Base-by-base conservation (phyloP, 306 rosid genomes). In the Dalbergia oliveri region DNA sequence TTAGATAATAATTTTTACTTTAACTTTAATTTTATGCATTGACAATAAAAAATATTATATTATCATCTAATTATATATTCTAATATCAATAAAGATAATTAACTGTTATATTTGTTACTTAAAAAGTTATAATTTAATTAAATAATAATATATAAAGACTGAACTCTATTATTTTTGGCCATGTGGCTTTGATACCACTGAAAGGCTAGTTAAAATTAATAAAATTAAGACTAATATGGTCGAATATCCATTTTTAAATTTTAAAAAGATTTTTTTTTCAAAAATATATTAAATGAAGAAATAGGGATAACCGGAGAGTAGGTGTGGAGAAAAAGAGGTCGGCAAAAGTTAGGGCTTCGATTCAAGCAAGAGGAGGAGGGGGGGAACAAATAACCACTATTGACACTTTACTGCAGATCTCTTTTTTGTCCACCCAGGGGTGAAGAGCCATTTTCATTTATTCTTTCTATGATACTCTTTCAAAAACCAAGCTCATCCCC, bases 311-410 rank as follows among this genome's bases (percentile, higher is more conserved):
- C 11, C n/a, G 44, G 23, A 51, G 53, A 70, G 66, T 59, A 26
- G 77, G 85, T 76, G 62, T 16, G 59, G 53, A 69, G 23, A 66
- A 62, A 15, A 75, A 80, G 84, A 70, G 89, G 89, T 81, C 79
- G 82, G 89, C 85, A 75, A 87, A 87, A 83, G 83, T 9, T 76
- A 70, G 44, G 82, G 71, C 90, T 76, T 79, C 83, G 86, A 82
- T 79, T 69, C 53, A 84, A 87, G 91, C 79, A 69, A 83, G 1
- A 60, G 78, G 79, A 59, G 23, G 66, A 53, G 33, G 34, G 39
- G 74, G 12, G 9, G 13, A 41, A 54, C 0, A 23, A 69, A 31
- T 19, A 11, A 4, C 23, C 54, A 18, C 56, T 66, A 51, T 60
- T 13, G 13, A 31, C 75, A 44, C 75, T 33, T 54, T 1, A 41